These are phyloP conservation scores for Aspergillus mulundensis DNA, from an alignment of 495 filamentous ascomycete genomes.

Conservation along the genomic window DNA sequence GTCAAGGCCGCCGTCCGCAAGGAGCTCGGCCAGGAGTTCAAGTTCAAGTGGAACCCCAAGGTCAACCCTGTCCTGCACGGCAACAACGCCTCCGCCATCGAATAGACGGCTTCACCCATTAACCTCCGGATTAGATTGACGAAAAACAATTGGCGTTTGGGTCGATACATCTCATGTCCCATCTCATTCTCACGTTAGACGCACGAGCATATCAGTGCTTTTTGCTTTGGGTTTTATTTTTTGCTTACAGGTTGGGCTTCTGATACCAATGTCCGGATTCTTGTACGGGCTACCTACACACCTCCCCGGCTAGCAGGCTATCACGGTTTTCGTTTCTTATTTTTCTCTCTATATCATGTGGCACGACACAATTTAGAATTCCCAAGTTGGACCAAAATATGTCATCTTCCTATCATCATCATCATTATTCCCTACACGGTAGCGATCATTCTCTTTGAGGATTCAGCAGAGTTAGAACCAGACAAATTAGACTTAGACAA, in stretches of 20 bases:
- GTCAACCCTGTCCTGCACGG: slow-evolving; percentile 64
- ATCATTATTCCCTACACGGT: background rate
- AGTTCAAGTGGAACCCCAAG: slow-evolving; percentile 54
- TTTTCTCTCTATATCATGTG: background rate
- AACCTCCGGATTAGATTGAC: slow-evolving; percentile 5
- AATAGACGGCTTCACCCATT: slow-evolving; percentile 31
- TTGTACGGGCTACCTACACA: background rate
- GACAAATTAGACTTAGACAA: background rate
- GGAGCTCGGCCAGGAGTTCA: slow-evolving; percentile 54
- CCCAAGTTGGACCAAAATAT: background rate
- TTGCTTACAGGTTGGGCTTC: slow-evolving; percentile 1
- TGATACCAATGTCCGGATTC: slow-evolving; percentile 8
- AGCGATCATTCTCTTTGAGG: background rate
- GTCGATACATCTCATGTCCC: background rate
- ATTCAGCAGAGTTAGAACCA: background rate
- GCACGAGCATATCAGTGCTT: background rate
- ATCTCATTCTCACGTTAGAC: background rate
- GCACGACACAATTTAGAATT: background rate
- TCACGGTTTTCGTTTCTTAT: background rate
- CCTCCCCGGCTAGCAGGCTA: background rate
- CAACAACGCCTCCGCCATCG: slow-evolving; percentile 49
- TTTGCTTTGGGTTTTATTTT: background rate
- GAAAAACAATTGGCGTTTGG: slow-evolving; percentile 18
- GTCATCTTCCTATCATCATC: background rate
- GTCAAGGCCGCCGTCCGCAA: slow-evolving; percentile 52